A percentile compares a stretch with the other conserved stretches of the same genome.
Evolutionary conservation across 768 basidiomycete species (phyloP).

Genomic region (Rickenella mellea): DNA sequence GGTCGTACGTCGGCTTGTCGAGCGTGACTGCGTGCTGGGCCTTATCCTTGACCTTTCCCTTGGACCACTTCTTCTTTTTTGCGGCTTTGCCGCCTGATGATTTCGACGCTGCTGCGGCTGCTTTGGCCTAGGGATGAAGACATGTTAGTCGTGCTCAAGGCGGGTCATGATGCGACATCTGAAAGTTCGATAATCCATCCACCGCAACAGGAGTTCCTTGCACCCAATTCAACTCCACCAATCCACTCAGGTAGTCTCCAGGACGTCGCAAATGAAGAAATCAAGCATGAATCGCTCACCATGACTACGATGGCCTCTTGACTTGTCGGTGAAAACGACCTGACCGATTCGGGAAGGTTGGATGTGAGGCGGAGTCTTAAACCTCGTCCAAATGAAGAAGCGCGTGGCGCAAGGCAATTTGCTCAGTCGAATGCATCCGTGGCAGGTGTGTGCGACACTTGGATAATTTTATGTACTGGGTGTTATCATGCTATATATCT

Average conservation of each 20-base stretch:
- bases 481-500: conserved; percentile 1
- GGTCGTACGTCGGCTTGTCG: conserved; percentile 88
- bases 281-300: neutral
- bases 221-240: neutral
- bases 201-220: neutral
- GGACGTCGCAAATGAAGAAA: neutral
- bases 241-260: neutral
- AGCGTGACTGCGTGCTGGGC: conserved; percentile 92
- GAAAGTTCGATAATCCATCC: neutral
- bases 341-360: neutral
- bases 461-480: neutral
- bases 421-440: too few species aligned
- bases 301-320: conserved; percentile 1
- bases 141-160: neutral
- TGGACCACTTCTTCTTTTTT: conserved; percentile 99
- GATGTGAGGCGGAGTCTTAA: neutral
- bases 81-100: conserved; percentile 76
- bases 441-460: too few species aligned
- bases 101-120: conserved; percentile 68
- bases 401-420: neutral
- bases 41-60: conserved; percentile 99
- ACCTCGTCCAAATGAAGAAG: neutral
- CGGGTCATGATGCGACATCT: neutral
- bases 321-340: neutral
- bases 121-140: conserved; percentile 42